These are phyloP conservation scores for Excoecaria agallocha DNA, from an alignment of 345 rosid genomes.

Conservation along the genomic window DNA sequence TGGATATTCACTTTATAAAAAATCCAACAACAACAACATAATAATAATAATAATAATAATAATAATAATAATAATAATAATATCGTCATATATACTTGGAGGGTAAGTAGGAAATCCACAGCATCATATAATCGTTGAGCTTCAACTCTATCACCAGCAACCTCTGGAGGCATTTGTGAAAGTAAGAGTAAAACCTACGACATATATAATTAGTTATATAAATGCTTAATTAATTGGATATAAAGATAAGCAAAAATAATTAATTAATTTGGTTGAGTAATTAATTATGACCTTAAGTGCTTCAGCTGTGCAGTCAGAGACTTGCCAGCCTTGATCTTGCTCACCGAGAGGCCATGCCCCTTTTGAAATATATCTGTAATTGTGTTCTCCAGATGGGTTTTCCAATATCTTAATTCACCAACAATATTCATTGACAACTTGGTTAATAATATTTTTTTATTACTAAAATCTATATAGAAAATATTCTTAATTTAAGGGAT, in stretches of 20 bases:
- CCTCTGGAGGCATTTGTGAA: slow-evolving; percentile 10
- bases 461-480: too few relatives aligned
- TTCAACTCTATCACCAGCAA: slow-evolving; percentile 16
- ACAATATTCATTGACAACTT: too few relatives aligned
- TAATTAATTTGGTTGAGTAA: background rate
- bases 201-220: background rate
- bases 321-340: slow-evolving; percentile 23
- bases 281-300: slow-evolving; percentile 4
- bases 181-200: slow-evolving; percentile 8
- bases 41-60: background rate
- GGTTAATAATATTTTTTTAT: too few relatives aligned
- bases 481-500: too few relatives aligned
- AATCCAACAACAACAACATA: too few relatives aligned
- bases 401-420: background rate
- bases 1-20: too few relatives aligned
- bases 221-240: background rate
- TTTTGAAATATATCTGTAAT: background rate
- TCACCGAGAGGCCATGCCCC: slow-evolving; percentile 20
- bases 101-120: slow-evolving; percentile 19
- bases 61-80: background rate
- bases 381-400: slow-evolving; percentile 15
- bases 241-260: too few relatives aligned
- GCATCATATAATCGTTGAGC: slow-evolving; percentile 11
- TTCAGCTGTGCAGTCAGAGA: slow-evolving; percentile 26
- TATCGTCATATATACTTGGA: slow-evolving; percentile 8